A percentile compares a stretch with the other conserved stretches of the same genome.
These are phyloP conservation scores for Yarrowia osloensis DNA, from an alignment of 805 yeast genomes.

Conservation along the genomic window DNA sequence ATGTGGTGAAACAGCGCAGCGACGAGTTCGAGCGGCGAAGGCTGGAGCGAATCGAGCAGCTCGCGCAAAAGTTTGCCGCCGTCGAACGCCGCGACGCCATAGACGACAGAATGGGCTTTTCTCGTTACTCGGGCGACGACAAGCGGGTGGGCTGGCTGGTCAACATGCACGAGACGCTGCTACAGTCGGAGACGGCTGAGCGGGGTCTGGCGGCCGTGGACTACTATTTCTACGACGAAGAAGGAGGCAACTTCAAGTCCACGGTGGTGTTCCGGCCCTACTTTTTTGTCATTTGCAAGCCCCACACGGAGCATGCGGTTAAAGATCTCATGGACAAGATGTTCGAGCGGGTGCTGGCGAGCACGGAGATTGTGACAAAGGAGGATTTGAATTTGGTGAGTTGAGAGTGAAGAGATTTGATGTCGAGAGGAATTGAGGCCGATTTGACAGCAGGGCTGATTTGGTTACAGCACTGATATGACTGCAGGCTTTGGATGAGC, in stretches of 20 bases:
- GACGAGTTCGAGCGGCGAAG: constrained; percentile 34
- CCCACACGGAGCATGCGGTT: constrained; percentile 66
- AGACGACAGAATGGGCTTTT: constrained; percentile 87
- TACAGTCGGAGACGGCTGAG: constrained; percentile 57
- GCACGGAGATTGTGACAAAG: constrained; percentile 56
- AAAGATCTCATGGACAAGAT: constrained; percentile 77
- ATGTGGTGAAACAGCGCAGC: constrained; percentile 26
- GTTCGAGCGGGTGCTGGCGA: constrained; percentile 65
- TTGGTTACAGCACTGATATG: too few relatives aligned
- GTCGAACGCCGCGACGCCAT: constrained; percentile 52
- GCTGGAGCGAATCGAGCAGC: constrained; percentile 10
- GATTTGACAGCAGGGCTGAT: too few relatives aligned
- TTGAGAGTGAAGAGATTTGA: too few relatives aligned
- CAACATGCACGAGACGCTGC: constrained; percentile 70
- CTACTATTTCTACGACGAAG: constrained; percentile 90
- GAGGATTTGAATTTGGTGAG: constrained; percentile 62
- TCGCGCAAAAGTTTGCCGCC: constrained; percentile 24
- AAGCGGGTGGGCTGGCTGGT: constrained; percentile 82
- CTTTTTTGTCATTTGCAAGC: constrained; percentile 68
- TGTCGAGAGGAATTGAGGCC: too few relatives aligned
- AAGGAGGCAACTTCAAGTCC: constrained; percentile 93
- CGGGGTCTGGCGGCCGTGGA: constrained; percentile 89
- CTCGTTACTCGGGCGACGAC: constrained; percentile 68
- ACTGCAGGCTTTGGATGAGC: too few relatives aligned
- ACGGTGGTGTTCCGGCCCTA: constrained; percentile 85